Percentiles rank a stretch among this genome's conserved stretches.
phyloP scores from a whole-genome alignment of 2,329 filamentous ascomycete species.

The Exophiala xenobiotica region DNA sequence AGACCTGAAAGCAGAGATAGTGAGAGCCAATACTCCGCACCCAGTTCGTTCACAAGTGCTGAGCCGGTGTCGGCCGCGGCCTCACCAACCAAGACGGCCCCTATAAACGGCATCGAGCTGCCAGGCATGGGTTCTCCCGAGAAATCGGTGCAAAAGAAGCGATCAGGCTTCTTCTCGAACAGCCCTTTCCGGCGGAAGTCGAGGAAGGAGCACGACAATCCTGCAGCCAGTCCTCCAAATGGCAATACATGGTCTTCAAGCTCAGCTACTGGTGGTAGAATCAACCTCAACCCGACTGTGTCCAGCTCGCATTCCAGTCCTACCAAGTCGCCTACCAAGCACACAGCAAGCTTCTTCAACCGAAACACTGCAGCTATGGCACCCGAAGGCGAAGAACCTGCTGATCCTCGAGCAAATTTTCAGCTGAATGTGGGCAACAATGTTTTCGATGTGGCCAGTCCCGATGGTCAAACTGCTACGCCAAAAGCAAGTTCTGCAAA shows the following conservation, averaged over 20 bases:
- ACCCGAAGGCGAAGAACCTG: conserved; percentile 71
- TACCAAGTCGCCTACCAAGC: conserved; percentile 42
- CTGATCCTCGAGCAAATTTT: conserved; percentile 87
- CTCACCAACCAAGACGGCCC: conserved; percentile 66
- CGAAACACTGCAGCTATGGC: conserved; percentile 35
- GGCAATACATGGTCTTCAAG: conserved; percentile 55
- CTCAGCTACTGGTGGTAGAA: conserved; percentile 29
- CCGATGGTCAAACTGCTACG: conserved; percentile 59
- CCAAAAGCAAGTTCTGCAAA: conserved; percentile 41
- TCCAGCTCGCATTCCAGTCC: conserved; percentile 44
- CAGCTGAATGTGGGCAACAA: conserved; percentile 95
- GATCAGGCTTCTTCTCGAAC: conserved; percentile 88
- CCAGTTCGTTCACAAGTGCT: conserved; percentile 82
- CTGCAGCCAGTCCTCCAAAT: conserved; percentile 39
- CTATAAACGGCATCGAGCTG: conserved; percentile 39
- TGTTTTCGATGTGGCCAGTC: conserved; percentile 85
- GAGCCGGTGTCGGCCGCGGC: conserved; percentile 72
- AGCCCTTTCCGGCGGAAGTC: conserved; percentile 92
- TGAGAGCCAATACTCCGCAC: conserved; percentile 85
- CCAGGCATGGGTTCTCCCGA: conserved; percentile 55
- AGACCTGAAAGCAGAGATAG: conserved; percentile 83
- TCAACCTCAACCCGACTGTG: conserved; percentile 29
- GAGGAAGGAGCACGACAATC: conserved; percentile 66
- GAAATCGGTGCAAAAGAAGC: conserved; percentile 66
- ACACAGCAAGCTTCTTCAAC: conserved; percentile 37